These are phyloP conservation scores for Glonium stellatum DNA, from an alignment of 495 filamentous ascomycete species.

Conservation along the genomic window DNA sequence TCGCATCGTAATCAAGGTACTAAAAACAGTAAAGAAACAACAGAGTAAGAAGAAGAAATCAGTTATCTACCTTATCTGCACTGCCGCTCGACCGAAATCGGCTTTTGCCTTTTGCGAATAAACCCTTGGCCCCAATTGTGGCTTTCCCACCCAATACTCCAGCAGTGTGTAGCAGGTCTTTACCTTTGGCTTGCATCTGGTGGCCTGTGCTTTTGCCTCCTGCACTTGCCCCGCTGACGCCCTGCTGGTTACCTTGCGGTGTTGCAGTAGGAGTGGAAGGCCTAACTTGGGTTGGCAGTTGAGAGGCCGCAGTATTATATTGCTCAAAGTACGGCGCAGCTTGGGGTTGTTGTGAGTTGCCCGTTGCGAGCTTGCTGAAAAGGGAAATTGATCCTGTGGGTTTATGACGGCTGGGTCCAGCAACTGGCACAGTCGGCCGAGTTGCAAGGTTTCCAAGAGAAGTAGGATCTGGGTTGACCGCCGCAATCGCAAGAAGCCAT, in stretches of 20 bases:
- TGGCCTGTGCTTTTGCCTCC: constrained; percentile 15
- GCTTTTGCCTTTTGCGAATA: constrained; percentile 80
- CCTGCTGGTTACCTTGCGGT: not conserved
- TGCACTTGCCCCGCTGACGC: not conserved
- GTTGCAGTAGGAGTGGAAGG: not conserved
- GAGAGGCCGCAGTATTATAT: constrained; percentile 13
- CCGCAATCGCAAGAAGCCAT: constrained; percentile 56
- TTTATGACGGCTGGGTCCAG: constrained; percentile 20
- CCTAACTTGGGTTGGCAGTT: constrained; percentile 8
- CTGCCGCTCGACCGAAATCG: constrained; percentile 60
- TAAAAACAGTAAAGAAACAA: not conserved
- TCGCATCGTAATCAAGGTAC: not conserved
- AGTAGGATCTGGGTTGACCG: constrained; percentile 46
- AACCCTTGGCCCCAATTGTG: constrained; percentile 71
- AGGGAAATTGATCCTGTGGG: constrained; percentile 21
- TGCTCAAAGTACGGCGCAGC: constrained; percentile 12
- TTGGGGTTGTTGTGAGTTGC: constrained; percentile 1
- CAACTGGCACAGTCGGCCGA: constrained; percentile 5
- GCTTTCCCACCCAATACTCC: constrained; percentile 64
- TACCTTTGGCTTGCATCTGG: constrained; percentile 51
- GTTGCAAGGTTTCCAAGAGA: constrained; percentile 34
- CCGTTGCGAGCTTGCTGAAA: constrained; percentile 14
- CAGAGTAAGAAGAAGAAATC: constrained; percentile 34
- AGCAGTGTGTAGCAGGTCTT: constrained; percentile 76
- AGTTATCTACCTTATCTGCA: constrained; percentile 72